Base-by-base conservation (phyloP, 441 rosid species). In the Euphorbia celastroides region DNA sequence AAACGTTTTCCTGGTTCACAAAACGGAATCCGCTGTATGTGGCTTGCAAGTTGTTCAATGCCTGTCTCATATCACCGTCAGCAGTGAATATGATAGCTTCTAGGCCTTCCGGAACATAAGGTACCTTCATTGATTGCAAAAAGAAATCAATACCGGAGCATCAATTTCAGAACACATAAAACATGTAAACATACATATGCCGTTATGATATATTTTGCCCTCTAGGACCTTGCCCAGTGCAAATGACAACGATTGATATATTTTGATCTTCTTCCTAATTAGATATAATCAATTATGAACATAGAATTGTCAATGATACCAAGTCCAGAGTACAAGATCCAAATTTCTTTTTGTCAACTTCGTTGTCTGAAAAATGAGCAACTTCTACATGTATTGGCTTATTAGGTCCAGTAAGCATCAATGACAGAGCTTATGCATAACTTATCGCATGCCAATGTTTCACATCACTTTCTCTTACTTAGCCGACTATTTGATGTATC, bases 61-160 rank as follows among this genome's bases (percentile, higher is more conserved):
- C 97, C 79, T 93, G 99, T 79, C 99, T 89, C 99, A 93, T 94
- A 76, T 94, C 99, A 68, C 99, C 99, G 77, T 94, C 99, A 67
- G 96, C 96, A 19, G 99, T 94, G 81, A 94, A 94, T 76, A 94
- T 94, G 70, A 91, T 85, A 32, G 96, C 96, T 82, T 91, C 99
- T 31, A 94, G 96, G 63, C 99, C 99, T 82, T 91, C 99, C 1
- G 97, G 94, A 64, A 89, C 83, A 77, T 83, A 91, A 0, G 92
- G 93, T 72, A 88, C 97, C 99, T 93, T 77, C 72, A 81, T 38
- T 63, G 67, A 75, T 75, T 28, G 23, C 63, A 69, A 79, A 68
- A 54, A 73, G 30, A 32, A 5, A 63, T 74, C 58, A 72, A 72
- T 52, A 77, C 52, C 50, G 32, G 57, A 31, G 52, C 63, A 59